Percentiles rank a stretch among this genome's conserved stretches.
Evolutionary conservation across 2,329 filamentous ascomycete genomes (phyloP).

Genomic region (Colletotrichum magnum): DNA sequence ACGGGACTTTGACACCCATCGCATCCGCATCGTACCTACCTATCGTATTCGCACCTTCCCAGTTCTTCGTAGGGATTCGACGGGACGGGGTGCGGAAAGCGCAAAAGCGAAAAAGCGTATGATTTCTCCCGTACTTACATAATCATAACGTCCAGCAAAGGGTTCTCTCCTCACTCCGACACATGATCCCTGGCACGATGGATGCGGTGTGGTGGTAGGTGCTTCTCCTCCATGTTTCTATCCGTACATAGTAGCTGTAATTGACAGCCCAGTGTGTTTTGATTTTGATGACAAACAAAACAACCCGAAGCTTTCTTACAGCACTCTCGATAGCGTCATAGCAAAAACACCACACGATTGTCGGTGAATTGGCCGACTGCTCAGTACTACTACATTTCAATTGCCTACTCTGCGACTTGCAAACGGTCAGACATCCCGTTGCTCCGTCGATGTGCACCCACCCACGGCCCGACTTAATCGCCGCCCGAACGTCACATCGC

Average conservation of each 20-base stretch:
- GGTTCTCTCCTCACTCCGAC: background rate
- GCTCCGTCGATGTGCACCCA: background rate
- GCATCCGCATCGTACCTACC: no score
- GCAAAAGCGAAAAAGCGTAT: background rate
- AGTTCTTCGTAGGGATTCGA: conserved; percentile 6
- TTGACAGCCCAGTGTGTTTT: conserved; percentile 2
- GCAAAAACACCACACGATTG: background rate
- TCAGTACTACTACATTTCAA: no score
- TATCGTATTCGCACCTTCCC: background rate
- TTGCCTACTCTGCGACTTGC: background rate
- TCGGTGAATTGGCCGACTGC: no score
- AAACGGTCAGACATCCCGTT: background rate
- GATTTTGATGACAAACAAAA: conserved; percentile 3
- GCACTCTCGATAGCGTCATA: no score
- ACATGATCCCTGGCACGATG: conserved; percentile 8
- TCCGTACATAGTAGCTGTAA: background rate
- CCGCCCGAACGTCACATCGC: conserved; percentile 25
- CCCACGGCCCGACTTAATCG: conserved; percentile 34
- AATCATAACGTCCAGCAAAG: background rate
- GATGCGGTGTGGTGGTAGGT: conserved; percentile 17
- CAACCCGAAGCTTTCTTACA: background rate
- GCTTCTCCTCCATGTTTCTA: conserved; percentile 7
- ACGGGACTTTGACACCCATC: conserved; percentile 4
- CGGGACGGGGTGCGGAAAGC: background rate
- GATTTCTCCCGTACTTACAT: background rate